Percentiles rank a stretch among this genome's conserved stretches.
Evolutionary conservation across 2,329 filamentous ascomycete species (phyloP).

Genomic region (Fusarium bulbicola): DNA sequence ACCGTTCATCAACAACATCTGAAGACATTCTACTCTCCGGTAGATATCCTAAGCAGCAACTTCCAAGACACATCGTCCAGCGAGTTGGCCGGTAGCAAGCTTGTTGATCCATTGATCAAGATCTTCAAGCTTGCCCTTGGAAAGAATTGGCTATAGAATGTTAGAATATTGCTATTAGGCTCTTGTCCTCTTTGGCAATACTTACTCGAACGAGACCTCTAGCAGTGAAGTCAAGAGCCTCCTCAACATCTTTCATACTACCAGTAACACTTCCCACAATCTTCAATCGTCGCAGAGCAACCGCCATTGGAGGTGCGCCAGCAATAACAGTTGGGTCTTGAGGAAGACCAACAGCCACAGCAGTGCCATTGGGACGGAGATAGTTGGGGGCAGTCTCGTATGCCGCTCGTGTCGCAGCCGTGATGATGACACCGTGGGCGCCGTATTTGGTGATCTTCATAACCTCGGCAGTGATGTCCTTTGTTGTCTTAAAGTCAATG

Average conservation of each 20-base stretch:
- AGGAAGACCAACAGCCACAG: conserved; percentile 87
- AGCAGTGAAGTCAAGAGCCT: conserved; percentile 41
- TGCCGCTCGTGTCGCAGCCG: conserved; percentile 87
- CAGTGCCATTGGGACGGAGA: conserved; percentile 78
- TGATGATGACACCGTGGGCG: conserved; percentile 84
- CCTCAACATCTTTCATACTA: conserved; percentile 37
- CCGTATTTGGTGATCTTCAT: conserved; percentile 76
- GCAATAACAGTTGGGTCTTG: conserved; percentile 33
- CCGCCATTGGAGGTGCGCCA: conserved; percentile 27
- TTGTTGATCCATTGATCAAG: conserved; percentile 37
- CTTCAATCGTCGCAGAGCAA: conserved; percentile 33
- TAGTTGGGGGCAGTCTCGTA: conserved; percentile 92
- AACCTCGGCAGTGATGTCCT: conserved; percentile 82
- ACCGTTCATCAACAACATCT: fast-evolving
- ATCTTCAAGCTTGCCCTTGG: conserved; percentile 40
- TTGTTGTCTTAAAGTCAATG: conserved; percentile 79
- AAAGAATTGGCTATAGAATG: conserved; percentile 27
- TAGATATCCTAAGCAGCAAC: conserved; percentile 2
- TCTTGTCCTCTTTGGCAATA: fast-evolving
- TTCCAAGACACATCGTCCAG: conserved; percentile 37
- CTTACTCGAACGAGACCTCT: conserved; percentile 37
- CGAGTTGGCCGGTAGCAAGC: conserved; percentile 33
- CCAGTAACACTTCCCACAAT: conserved; percentile 39
- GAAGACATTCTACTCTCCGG: fast-evolving
- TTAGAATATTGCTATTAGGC: neutral